A percentile compares a stretch with the other conserved stretches of the same genome.
Evolutionary conservation across 2,329 filamentous ascomycete genomes (phyloP).

Genomic region (Trichoderma brevicompactum): DNA sequence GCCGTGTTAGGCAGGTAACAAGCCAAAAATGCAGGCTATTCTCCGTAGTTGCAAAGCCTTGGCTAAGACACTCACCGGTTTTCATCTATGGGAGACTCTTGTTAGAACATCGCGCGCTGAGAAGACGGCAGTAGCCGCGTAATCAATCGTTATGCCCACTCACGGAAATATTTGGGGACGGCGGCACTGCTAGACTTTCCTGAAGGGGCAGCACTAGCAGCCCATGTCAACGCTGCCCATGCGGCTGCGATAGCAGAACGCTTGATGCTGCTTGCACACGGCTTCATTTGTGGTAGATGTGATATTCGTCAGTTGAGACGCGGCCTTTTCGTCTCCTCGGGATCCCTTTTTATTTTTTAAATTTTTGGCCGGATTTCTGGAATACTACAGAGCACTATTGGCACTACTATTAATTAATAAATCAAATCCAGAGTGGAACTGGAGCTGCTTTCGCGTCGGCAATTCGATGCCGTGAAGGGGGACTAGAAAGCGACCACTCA

Average conservation of each 20-base stretch:
- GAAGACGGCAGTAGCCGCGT: background rate
- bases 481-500: slow-evolving; percentile 18
- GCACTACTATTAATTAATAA: background rate
- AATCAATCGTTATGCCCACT: slow-evolving; percentile 24
- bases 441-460: slow-evolving; percentile 18
- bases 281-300: slow-evolving; percentile 11
- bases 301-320: background rate
- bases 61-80: slow-evolving; percentile 10
- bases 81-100: slow-evolving; percentile 10
- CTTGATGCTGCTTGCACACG: slow-evolving; percentile 1
- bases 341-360: background rate
- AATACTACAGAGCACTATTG: background rate
- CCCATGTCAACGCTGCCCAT: slow-evolving; percentile 14
- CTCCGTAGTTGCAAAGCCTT: background rate
- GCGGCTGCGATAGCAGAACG: background rate
- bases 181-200: slow-evolving; percentile 13
- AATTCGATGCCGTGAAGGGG: slow-evolving; percentile 25
- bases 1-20: background rate
- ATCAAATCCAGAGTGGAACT: slow-evolving; percentile 10
- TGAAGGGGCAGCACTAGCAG: slow-evolving; percentile 16
- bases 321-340: slow-evolving; percentile 1
- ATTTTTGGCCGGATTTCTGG: background rate
- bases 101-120: slow-evolving; percentile 1
- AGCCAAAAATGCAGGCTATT: background rate
- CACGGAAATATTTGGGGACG: slow-evolving; percentile 36